Evolutionary conservation across 75 land plant genomes (phyloP).

Genomic region (Picea sitchensis): DNA sequence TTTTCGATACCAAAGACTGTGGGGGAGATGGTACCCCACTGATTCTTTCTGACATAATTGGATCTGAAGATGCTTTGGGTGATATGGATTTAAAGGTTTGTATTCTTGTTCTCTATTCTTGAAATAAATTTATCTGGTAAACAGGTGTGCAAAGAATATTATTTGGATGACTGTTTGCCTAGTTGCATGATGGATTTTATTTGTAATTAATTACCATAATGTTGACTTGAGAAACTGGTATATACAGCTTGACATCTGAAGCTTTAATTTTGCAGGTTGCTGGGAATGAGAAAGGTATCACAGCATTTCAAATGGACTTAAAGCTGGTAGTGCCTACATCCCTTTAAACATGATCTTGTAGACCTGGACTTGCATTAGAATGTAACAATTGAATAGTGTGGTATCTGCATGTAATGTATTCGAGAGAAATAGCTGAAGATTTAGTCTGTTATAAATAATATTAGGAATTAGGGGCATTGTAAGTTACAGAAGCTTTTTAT

Average conservation of each 20-base stretch:
- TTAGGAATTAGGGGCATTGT: not conserved
- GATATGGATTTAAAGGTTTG: slow-evolving; percentile 98
- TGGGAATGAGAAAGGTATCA: slow-evolving; percentile 81
- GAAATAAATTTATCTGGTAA: not conserved
- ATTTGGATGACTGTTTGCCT: not conserved
- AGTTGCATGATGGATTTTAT: not conserved
- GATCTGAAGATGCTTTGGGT: slow-evolving; percentile 99
- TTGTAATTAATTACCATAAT: not conserved
- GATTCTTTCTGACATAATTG: slow-evolving; percentile 91
- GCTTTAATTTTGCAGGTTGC: slow-evolving; percentile 67
- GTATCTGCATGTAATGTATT: not conserved
- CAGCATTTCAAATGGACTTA: slow-evolving; percentile 99
- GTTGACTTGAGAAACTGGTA: slow-evolving; percentile 6
- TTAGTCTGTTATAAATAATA: not conserved
- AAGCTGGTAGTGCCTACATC: slow-evolving; percentile 45
- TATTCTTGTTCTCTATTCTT: not conserved
- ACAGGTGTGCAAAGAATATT: not conserved
- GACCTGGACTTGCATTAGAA: not conserved
- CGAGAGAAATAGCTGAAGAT: not conserved
- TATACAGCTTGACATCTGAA: not conserved
- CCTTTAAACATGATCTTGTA: not conserved
- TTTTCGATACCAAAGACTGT: slow-evolving; percentile 78
- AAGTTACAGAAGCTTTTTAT: not conserved
- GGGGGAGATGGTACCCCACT: slow-evolving; percentile 92
- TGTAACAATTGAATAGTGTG: not conserved